Base-by-base conservation (phyloP, 1,284 basidiomycete species). In the Tetrapyrgos nigripes region DNA sequence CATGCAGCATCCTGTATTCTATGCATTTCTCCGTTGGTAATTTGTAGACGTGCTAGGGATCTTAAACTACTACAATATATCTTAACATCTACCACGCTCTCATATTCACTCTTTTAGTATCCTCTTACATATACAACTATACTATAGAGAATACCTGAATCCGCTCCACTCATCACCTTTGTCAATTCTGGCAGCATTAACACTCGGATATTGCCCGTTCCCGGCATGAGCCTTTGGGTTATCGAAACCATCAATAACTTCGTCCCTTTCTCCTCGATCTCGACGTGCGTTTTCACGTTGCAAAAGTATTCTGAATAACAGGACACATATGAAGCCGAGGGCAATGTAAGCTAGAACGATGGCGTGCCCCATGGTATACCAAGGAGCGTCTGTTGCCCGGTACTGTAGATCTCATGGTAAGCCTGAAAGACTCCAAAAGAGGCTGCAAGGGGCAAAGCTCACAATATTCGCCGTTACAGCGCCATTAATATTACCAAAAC, bases 381-480 rank as follows among this genome's bases (percentile, higher is more conserved):
- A 58, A 27, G 56, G 56, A 8, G 27, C 37, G 23, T 92, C 88
- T 45, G 70, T 72, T 1, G 82, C 80, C 28, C 88, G 86, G 70
- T 92, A 92, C 85, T 86, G 51, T 8, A 29, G 26, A 40, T 40
- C 14, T 33, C 31, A 33, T 33, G 14, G 14, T 23, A 29, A 46
- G 26, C 13, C 35, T 37, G 33, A 55, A 13, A 19, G 33, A 28
- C 26, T 57, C 50, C 53, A n/a, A 53, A 48, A 33, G 28, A 53
- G 45, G 48, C 52, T 33, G 8, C 27, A 51, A 21, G 35, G 8
- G 44, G 11, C 17, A 0, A 19, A 28, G 33, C 37, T 28, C 11
- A 86, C 85, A 11, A 89, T 80, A 69, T 90, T 90, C 23, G 88
- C 87, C 60, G 83, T 84, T 21, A 90, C 84, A 11, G 88, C 88